Base-by-base conservation (phyloP, 441 rosid genomes). In the Arabidopsis lyrata region DNA sequence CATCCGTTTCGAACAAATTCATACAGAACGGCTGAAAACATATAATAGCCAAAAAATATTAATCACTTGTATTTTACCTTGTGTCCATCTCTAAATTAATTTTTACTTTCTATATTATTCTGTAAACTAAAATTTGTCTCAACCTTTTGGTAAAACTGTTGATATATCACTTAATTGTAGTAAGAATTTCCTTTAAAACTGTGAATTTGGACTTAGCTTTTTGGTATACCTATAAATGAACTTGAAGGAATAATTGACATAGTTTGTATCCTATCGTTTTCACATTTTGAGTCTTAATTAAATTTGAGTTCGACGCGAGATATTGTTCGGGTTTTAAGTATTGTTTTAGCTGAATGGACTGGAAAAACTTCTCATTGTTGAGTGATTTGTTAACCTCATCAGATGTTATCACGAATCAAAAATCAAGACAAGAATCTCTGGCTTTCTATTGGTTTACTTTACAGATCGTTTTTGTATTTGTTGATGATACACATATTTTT, bases 161-260 rank as follows among this genome's bases (percentile, higher is more conserved):
- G 35, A 50, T 27, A 27, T 27, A 27, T 27, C 31, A 27, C 31
- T 27, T 27, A 27, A 3, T 27, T 27, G 31, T 27, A 27, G 5
- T 27, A 27, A 27, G 3, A 27, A 27, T 2, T 27, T 27, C 31
- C 31, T 27, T 3, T 27, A 1, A 8, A 24, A 24, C 62, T 41
- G 16, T 29, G 63, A 55, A 68, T 68, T 6, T 31, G 63, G 72
- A 68, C 42, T 42, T 1, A 15, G 16, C 54, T 8, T 42, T 68
- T 49, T 68, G 47, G 7, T 41, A 13, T 16, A 35, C 48, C 48
- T 44, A 14, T 36, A 22, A 38, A 5, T 39, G 16, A 67, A 39
- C 16, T 15, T 39, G 41, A 5, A 29, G 11, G 39, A 67, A 41
- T 27, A 29, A 13, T 16, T 55, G 73, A 45, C 12, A n/a, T 47